Base-by-base conservation (phyloP, 192 early-diverging fungal genomes). In the Backusella liffmaniae region DNA sequence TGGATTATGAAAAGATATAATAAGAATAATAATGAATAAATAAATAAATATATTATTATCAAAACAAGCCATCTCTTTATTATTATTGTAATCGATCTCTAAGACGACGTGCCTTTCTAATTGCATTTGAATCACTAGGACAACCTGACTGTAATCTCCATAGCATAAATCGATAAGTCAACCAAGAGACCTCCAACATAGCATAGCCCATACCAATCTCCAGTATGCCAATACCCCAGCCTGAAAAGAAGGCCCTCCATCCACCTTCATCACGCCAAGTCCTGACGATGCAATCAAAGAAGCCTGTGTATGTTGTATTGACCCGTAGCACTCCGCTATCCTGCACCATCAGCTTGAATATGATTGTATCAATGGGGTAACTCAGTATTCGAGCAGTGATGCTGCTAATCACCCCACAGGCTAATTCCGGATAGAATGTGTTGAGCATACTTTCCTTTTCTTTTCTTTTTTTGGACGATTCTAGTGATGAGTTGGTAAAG, bases 1-100 rank as follows among this genome's bases (percentile, higher is more conserved):
- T 96, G 32, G 95, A 96, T 76, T 95, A 95, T 82, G 92, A 94
- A 74, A 94, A 94, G 84, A 84, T 96, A 30, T 96, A 92, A 81
- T 21, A 26, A 26, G 9, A n/a, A 49, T 8, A 16, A 26, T 26
- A 71, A n/a, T 8, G 30, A 13, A 41, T 5, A 23, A 44, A 44
- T 51, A 49, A 71, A 30, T n/a, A 66, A 16, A 34, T 36, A 29
- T 29, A n/a, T 36, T 35, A 16, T 44, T 44, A 32, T 32, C 32
- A 32, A 32, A 32, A 30, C 30, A 30, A 30, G 30, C 1, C 0
- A 30, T 30, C 30, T 30, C 30, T 30, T 30, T 44, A 53, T 73
- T 42, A 26, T 41, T 73, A 36, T 73, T 65, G n/a, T 12, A 65
- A 10, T 56, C 34, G 34, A 66, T 73, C 42, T 7, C 49, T 56